Percentiles rank a stretch among this genome's conserved stretches.
phyloP scores from a whole-genome alignment of 139 green algal genomes.

The Chlorokybus atmophyticus region DNA sequence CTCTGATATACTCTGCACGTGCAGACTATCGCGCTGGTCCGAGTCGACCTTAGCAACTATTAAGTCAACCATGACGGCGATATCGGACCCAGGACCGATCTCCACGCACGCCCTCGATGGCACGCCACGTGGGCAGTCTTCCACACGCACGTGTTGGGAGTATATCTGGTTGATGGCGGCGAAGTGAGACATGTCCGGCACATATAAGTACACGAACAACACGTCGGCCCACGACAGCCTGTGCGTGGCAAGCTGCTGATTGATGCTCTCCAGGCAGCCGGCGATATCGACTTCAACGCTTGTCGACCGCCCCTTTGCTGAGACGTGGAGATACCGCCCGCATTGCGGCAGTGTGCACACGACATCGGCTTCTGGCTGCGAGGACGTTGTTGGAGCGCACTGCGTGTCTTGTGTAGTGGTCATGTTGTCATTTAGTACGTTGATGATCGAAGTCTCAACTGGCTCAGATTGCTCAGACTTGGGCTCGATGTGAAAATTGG shows the following conservation, averaged over 20 bases:
- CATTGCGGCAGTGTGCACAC: too few relatives aligned
- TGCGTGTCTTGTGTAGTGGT: too few relatives aligned
- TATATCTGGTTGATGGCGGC: constrained; percentile 70
- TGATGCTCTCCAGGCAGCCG: constrained; percentile 5
- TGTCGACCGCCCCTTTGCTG: too few relatives aligned
- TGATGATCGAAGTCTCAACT: too few relatives aligned
- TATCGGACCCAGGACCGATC: constrained; percentile 34
- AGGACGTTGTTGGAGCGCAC: too few relatives aligned
- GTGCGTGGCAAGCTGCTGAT: constrained; percentile 16
- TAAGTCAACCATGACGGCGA: constrained; percentile 37
- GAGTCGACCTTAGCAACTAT: constrained; percentile 14
- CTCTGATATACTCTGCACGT: constrained; percentile 88
- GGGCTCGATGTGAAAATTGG: constrained; percentile 51
- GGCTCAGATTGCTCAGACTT: too few relatives aligned
- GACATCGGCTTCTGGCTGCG: too few relatives aligned
- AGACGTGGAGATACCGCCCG: too few relatives aligned
- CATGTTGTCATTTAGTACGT: too few relatives aligned
- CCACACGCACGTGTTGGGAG: constrained; percentile 29
- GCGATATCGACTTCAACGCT: constrained; percentile 11
- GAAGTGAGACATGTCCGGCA: constrained; percentile 82
- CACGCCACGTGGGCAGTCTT: constrained; percentile 21
- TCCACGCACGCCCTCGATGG: constrained; percentile 69
- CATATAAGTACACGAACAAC: constrained; percentile 74
- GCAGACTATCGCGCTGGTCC: constrained; percentile 39
- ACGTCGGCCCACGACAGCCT: constrained; percentile 33